Conservation (phyloP, 2,329 filamentous ascomycete genomes). For the Fusarium neocosmosporiellum region DNA sequence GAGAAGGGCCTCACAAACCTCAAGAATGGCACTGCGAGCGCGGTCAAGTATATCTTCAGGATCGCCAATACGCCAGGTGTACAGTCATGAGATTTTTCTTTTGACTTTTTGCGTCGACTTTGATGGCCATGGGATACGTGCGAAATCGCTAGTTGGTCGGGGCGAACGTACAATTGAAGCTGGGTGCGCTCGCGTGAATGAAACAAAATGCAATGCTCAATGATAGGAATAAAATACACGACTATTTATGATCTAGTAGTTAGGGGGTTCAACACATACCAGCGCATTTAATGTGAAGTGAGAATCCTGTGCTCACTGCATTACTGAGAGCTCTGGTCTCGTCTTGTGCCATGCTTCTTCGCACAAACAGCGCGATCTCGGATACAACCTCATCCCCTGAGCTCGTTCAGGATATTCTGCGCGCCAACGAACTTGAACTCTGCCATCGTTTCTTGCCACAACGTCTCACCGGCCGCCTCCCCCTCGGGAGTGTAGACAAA, state of each 20-base stretch:
- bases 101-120: not conserved
- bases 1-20: not conserved
- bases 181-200: not conserved
- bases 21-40: constrained; percentile 15
- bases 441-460: not conserved
- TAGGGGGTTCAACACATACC: not conserved
- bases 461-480: not conserved
- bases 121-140: not conserved
- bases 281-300: not conserved
- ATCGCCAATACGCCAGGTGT: constrained; percentile 20
- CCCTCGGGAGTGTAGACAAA: not conserved
- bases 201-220: not conserved
- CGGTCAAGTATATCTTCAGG: constrained; percentile 22
- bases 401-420: not conserved
- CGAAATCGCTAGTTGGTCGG: not conserved
- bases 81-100: not conserved
- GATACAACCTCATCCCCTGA: not conserved
- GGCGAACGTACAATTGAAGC: not conserved
- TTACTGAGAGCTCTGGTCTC: not conserved
- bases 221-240: not conserved
- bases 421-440: not conserved
- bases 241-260: not conserved
- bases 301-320: not conserved
- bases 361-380: not conserved
- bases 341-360: not conserved